Evolutionary conservation across 495 filamentous ascomycete species (phyloP).

Genomic region (Aspergillus leporis): DNA sequence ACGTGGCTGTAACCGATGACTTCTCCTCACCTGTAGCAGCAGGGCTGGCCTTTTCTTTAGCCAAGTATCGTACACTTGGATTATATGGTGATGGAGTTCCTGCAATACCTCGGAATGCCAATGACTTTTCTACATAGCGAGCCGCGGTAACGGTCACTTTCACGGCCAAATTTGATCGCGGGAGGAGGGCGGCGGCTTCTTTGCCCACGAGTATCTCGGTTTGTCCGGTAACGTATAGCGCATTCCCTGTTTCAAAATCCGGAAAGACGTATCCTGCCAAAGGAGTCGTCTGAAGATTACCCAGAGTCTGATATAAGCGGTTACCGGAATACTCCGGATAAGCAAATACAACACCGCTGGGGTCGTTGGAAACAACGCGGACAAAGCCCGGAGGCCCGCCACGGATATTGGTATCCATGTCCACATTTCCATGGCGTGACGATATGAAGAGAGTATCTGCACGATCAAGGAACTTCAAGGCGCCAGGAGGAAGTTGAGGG

Average conservation of each 20-base stretch:
- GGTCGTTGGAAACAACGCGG: slow-evolving; percentile 55
- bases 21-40: slow-evolving; percentile 20
- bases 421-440: slow-evolving; percentile 54
- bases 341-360: slow-evolving; percentile 51
- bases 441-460: slow-evolving; percentile 79
- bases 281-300: slow-evolving; percentile 68
- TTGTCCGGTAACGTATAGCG: slow-evolving; percentile 68
- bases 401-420: slow-evolving; percentile 86
- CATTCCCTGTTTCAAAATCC: slow-evolving; percentile 67
- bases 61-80: slow-evolving; percentile 57
- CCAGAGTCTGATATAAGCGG: slow-evolving; percentile 76
- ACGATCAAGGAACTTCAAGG: slow-evolving; percentile 58
- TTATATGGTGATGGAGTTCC: slow-evolving; percentile 72
- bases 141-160: slow-evolving; percentile 61
- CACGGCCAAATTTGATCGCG: slow-evolving; percentile 70
- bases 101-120: slow-evolving; percentile 64
- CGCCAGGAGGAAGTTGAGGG: slow-evolving; percentile 40
- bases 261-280: slow-evolving; percentile 66
- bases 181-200: slow-evolving; percentile 57
- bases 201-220: slow-evolving; percentile 64
- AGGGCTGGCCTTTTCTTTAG: slow-evolving; percentile 42
- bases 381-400: slow-evolving; percentile 76
- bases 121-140: slow-evolving; percentile 59
- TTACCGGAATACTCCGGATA: slow-evolving; percentile 86
- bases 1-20: slow-evolving; percentile 43